Evolutionary conservation across 805 yeast species (phyloP).

Genomic region (Suhomyces kilbournensis): DNA sequence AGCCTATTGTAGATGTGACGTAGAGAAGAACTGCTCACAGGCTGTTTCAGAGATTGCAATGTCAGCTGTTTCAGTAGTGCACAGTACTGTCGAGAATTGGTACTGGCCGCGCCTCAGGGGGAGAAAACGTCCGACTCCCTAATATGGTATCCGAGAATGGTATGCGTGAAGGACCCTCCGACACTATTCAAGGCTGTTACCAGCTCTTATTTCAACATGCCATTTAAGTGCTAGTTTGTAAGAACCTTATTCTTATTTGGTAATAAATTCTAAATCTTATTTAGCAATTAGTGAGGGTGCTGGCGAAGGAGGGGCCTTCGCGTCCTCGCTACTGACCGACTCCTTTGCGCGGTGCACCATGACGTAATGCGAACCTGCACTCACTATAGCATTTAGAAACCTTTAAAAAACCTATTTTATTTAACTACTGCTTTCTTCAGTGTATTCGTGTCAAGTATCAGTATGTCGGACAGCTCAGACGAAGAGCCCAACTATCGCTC

Average conservation of each 20-base stretch:
- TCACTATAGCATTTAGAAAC: background rate
- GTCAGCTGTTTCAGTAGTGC: background rate
- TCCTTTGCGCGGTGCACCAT: background rate
- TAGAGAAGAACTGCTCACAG: background rate
- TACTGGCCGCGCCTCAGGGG: background rate
- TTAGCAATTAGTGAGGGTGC: background rate
- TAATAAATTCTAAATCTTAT: background rate
- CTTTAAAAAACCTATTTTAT: background rate
- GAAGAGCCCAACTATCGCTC: slow-evolving; percentile 27
- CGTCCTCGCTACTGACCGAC: background rate
- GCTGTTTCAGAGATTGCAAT: background rate
- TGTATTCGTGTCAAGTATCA: background rate
- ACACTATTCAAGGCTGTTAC: too few relatives aligned
- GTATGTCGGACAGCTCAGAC: slow-evolving; percentile 20
- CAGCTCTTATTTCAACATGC: too few relatives aligned
- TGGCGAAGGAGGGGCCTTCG: background rate
- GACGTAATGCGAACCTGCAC: background rate
- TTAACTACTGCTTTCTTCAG: background rate
- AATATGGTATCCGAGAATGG: too few relatives aligned
- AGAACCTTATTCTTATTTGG: background rate
- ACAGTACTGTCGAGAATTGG: background rate
- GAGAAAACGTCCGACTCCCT: background rate
- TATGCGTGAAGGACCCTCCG: background rate
- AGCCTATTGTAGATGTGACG: background rate
- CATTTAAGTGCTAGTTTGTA: too few relatives aligned